Evolutionary conservation across 2,329 filamentous ascomycete species (phyloP), one percentile per base, ranked within the genome.

Genomic region (Pseudogymnoascus verrucosus): DNA sequence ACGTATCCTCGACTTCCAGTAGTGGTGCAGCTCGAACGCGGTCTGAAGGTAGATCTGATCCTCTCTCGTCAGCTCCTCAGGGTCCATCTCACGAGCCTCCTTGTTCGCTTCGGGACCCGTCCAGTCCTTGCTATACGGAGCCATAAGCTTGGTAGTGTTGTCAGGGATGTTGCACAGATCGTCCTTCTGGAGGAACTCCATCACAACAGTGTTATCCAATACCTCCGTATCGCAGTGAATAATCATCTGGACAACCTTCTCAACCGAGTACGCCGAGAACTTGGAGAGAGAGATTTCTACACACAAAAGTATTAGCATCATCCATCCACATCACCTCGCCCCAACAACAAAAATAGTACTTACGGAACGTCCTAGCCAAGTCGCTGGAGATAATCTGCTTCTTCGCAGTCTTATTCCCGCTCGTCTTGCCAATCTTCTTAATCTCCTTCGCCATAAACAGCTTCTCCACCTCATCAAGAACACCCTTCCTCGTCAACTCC

Each of bases 1-100:
- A 69, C 95, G 86, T 88, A 98, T 98, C 75, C 95, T 88, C 66
- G 91, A 91, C 82, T 96, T 97, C 95, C 95, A 99, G 78, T 99
- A 99, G 74, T 97, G 93, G 69, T 96, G 92, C 68, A 98, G 80
- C 75, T 99, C 95, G 71, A 89, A 98, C 1, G 93, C 91, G 4
- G 95, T 98, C 74, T 89, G 90, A 26, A 99, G 81, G 74, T 93
- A 99, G 64, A 99, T 90, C 76, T 98, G 93, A 78, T 99, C 95
- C 75, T 98, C 92, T 66, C 93, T 83, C 2, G 93, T 97, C 62
- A 99, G 85, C 73, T 99, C 95, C 5, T 75, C 77, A 0, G 93
- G 93, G 76, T 98, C 93, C 72, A 89, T 85, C 74, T 99, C 95
- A 63, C 93, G 87, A 67, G 82, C 83, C 62, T 91, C 89, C 65